Evolutionary conservation across 129 eudicot species (phyloP).

Genomic region (Centaurea solstitialis): DNA sequence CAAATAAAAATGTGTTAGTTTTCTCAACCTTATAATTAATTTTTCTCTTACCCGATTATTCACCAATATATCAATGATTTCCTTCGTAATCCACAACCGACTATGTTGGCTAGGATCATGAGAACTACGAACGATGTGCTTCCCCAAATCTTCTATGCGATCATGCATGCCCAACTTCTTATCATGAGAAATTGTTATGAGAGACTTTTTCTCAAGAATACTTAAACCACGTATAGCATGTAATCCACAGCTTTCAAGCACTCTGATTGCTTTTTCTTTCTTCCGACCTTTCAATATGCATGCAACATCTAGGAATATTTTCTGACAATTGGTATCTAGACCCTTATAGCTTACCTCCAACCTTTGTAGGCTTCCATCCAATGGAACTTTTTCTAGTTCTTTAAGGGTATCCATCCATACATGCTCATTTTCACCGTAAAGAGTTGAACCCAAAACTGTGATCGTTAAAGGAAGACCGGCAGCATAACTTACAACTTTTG

Average conservation of each 20-base stretch:
- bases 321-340: background rate
- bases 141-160: slow-evolving; percentile 14
- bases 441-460: slow-evolving; percentile 5
- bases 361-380: background rate
- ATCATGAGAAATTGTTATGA: background rate
- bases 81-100: background rate
- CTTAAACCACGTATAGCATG: background rate
- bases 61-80: background rate
- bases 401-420: slow-evolving; percentile 3
- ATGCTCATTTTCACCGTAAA: background rate
- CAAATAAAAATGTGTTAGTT: background rate
- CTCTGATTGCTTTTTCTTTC: background rate
- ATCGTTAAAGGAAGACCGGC: slow-evolving; percentile 21
- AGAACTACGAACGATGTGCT: slow-evolving; percentile 4
- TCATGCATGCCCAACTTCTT: background rate
- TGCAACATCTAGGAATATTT: slow-evolving; percentile 13
- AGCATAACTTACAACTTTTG: slow-evolving; percentile 10
- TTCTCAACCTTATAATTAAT: background rate
- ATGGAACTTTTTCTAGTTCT: too few relatives aligned
- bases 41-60: background rate
- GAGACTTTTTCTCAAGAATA: slow-evolving; percentile 14
- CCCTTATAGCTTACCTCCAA: slow-evolving; percentile 6
- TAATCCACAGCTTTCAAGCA: slow-evolving; percentile 11
- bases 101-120: slow-evolving; percentile 12
- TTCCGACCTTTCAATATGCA: background rate